A percentile compares a stretch with the other conserved stretches of the same genome.
These are phyloP conservation scores for Epichloe glyceriae DNA, from an alignment of 2,329 filamentous ascomycete genomes.

Conservation along the genomic window DNA sequence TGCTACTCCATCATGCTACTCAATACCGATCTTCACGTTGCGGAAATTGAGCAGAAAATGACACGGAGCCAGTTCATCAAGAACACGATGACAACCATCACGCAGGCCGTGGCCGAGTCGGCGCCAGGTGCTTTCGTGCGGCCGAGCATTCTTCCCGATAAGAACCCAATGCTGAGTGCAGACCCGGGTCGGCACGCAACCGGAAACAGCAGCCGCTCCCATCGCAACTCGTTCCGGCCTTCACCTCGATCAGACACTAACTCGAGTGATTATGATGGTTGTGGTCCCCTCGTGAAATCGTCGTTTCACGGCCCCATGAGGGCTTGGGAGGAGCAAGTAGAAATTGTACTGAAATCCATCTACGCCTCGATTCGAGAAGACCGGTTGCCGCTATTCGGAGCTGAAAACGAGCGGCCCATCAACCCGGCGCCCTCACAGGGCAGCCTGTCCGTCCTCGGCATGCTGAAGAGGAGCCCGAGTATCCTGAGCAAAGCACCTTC, in stretches of 20 bases:
- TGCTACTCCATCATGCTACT: slow-evolving; percentile 91
- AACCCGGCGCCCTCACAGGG: slow-evolving; percentile 33
- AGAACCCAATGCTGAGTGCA: slow-evolving; percentile 17
- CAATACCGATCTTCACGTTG: slow-evolving; percentile 91
- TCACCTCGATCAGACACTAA: slow-evolving; percentile 33
- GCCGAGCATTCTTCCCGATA: slow-evolving; percentile 40
- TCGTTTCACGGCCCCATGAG: slow-evolving; percentile 63
- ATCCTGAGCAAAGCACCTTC: slow-evolving; percentile 89
- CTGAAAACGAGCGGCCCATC: slow-evolving; percentile 33
- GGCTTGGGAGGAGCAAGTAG: slow-evolving; percentile 80
- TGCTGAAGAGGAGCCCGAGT: slow-evolving; percentile 77
- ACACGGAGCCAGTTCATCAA: slow-evolving; percentile 88
- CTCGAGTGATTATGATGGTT: slow-evolving; percentile 35
- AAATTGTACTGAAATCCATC: slow-evolving; percentile 82
- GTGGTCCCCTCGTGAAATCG: slow-evolving; percentile 64
- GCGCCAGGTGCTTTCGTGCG: slow-evolving; percentile 52
- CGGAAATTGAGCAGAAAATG: slow-evolving; percentile 95
- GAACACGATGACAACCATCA: slow-evolving; percentile 87
- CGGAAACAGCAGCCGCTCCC: slow-evolving; percentile 27
- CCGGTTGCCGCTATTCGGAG: slow-evolving; percentile 74
- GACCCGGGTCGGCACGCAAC: slow-evolving; percentile 21
- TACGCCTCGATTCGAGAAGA: slow-evolving; percentile 82
- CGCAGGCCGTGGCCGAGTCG: slow-evolving; percentile 61
- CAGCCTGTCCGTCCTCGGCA: slow-evolving; percentile 59
- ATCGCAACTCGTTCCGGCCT: slow-evolving; percentile 37